These are phyloP conservation scores for Pilobolus umbonatus DNA, from an alignment of 192 early-diverging fungal genomes.

Conservation along the genomic window DNA sequence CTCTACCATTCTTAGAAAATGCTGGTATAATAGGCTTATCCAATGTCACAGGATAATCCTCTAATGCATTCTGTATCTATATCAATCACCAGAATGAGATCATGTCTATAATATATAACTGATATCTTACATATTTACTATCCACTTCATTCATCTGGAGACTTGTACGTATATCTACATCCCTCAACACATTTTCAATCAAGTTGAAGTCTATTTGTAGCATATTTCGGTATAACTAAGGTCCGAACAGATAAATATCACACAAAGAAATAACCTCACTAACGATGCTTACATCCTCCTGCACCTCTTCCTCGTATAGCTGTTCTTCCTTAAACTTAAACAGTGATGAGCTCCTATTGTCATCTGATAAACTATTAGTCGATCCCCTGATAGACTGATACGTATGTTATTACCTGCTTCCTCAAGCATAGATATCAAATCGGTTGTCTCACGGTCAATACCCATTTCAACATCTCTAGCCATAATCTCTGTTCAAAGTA, in stretches of 20 bases:
- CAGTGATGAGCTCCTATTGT: conserved; percentile 11
- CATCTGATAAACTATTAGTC: neutral
- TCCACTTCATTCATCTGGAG: no score
- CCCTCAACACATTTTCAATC: conserved; percentile 5
- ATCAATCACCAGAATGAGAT: no score
- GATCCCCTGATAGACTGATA: neutral
- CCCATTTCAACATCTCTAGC: conserved; percentile 28
- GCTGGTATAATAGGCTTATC: conserved; percentile 29
- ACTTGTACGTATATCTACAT: no score
- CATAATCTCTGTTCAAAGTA: conserved; percentile 1
- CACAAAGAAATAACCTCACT: no score
- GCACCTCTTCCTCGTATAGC: no score
- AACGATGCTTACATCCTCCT: no score
- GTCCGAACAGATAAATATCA: no score
- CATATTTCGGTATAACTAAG: conserved; percentile 17
- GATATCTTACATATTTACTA: no score
- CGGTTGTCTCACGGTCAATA: conserved; percentile 33
- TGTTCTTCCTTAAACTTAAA: conserved; percentile 36
- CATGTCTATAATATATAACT: no score
- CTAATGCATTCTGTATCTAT: conserved; percentile 7
- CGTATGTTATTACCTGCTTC: conserved; percentile 10
- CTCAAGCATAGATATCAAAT: conserved; percentile 28
- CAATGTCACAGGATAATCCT: conserved; percentile 7
- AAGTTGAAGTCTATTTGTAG: conserved; percentile 19
- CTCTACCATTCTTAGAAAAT: conserved; percentile 22